Base-by-base conservation (phyloP, 331 rosid genomes). In the Malus hybrid region DNA sequence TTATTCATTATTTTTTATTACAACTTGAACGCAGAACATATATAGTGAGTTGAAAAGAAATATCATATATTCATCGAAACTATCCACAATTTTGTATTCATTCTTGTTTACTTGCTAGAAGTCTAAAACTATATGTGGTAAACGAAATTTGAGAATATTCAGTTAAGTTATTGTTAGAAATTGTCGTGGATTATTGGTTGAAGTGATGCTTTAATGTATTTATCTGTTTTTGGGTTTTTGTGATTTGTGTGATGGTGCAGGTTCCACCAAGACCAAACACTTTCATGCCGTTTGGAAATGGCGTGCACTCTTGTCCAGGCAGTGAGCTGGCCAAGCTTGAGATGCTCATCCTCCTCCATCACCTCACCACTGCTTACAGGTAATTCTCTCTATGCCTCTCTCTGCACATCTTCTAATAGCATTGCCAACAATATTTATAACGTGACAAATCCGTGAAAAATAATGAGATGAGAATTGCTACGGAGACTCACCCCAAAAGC, bases 261-360 rank as follows among this genome's bases (percentile, higher is more conserved):
- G 91, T 85, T 74, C 88, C 97, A 86, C 98, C 94, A 6, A 76
- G 85, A 81, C 96, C 97, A 62, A 88, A 91, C 83, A 93, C 98
- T 62, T 93, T 81, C 81, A 80, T 93, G 89, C 97, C 98, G 65
- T 93, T 93, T 77, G 98, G 98, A 20, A 91, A 88, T 77, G 98
- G 98, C 67, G 89, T 86, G 68, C 98, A 93, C 74, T 87, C 98
- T 28, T 93, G 98, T 91, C 98, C 98, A 27, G 98, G 98, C 11
- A 91, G 85, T 83, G 98, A 91, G 83, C 86, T 93, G 80, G 98
- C 97, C 60, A 93, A 91, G 96, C 94, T 93, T 24, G 96, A 91
- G 72, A 76, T 86, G 67, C 88, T 91, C 76, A 80, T 93, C 87
- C 91, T 93, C 65, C 91, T 93, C 50, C 97, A 93, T 78, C 98